Percentiles rank a stretch among this genome's conserved stretches.
Conservation (phyloP, 2,329 filamentous ascomycete genomes). For the Botrytis deweyae region DNA sequence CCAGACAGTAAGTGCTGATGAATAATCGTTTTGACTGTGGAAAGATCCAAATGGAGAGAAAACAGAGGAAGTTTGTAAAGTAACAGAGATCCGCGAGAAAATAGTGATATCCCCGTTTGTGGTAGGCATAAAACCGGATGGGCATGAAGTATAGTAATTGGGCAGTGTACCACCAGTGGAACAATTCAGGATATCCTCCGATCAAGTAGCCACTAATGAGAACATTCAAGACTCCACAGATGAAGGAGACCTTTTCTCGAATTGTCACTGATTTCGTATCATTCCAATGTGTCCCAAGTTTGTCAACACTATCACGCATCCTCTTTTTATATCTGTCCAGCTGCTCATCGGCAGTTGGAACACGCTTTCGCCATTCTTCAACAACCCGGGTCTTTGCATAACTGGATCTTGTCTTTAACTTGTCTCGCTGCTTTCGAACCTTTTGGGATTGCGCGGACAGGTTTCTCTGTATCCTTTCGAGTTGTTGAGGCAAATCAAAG, state of each 20-base stretch:
- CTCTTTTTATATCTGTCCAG: slow-evolving; percentile 85
- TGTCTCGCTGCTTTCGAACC: slow-evolving; percentile 79
- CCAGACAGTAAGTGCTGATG: slow-evolving; percentile 86
- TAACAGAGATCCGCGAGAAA: slow-evolving; percentile 97
- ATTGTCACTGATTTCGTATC: slow-evolving; percentile 84
- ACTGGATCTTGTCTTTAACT: slow-evolving; percentile 70
- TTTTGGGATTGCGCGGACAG: slow-evolving; percentile 81
- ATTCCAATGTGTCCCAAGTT: slow-evolving; percentile 81
- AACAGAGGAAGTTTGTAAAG: slow-evolving; percentile 86
- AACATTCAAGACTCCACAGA: slow-evolving; percentile 94
- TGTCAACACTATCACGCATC: slow-evolving; percentile 87
- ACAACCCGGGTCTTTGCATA: slow-evolving; percentile 86
- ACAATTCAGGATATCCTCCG: slow-evolving; percentile 78
- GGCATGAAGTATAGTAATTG: slow-evolving; percentile 97
- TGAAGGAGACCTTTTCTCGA: slow-evolving; percentile 94
- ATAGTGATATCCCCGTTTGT: slow-evolving; percentile 90
- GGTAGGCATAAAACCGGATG: slow-evolving; percentile 88
- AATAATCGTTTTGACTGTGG: slow-evolving; percentile 88
- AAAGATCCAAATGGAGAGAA: slow-evolving; percentile 86
- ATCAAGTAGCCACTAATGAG: slow-evolving; percentile 95
- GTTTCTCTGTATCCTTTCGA: slow-evolving; percentile 86
- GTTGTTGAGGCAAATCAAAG: slow-evolving; percentile 81
- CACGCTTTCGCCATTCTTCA: slow-evolving; percentile 84
- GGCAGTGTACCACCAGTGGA: slow-evolving; percentile 88
- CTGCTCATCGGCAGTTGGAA: slow-evolving; percentile 87